Evolutionary conservation across 331 rosid genomes (phyloP).

Genomic region (Rhamnella rubrinervis): DNA sequence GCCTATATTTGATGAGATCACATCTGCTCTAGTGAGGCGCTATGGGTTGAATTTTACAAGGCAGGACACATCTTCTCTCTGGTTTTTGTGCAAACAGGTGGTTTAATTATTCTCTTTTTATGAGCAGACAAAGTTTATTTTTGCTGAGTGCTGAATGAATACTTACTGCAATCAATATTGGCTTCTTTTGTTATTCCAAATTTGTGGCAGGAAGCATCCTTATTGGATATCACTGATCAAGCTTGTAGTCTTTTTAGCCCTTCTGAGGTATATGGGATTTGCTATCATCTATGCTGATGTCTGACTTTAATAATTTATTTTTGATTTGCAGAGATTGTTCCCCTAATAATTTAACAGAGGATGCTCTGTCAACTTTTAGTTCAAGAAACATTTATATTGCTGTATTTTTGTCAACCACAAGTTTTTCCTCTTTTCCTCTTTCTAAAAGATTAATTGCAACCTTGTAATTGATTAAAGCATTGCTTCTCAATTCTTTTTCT

Average conservation of each 20-base stretch:
- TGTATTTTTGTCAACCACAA: too few species aligned
- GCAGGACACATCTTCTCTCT: slow-evolving; percentile 70
- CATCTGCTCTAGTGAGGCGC: slow-evolving; percentile 51
- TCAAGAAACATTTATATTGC: background rate
- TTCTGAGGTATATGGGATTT: slow-evolving; percentile 58
- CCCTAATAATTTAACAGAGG: slow-evolving; percentile 10
- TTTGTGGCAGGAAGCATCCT: slow-evolving; percentile 85
- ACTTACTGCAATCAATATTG: slow-evolving; percentile 14
- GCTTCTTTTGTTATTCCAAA: slow-evolving; percentile 26
- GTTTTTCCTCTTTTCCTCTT: too few species aligned
- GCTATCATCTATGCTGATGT: background rate
- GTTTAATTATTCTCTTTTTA: slow-evolving; percentile 10
- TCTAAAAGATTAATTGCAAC: background rate
- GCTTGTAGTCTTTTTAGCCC: slow-evolving; percentile 80
- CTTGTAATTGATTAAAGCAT: background rate
- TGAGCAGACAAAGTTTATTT: background rate
- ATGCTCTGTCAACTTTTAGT: slow-evolving; percentile 1
- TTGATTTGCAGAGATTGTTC: background rate
- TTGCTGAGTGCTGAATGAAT: slow-evolving; percentile 18
- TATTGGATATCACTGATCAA: slow-evolving; percentile 76
- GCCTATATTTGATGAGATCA: slow-evolving; percentile 65
- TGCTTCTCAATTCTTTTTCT: background rate
- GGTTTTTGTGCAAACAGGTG: slow-evolving; percentile 99
- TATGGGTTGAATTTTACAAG: slow-evolving; percentile 70
- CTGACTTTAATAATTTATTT: background rate